Evolutionary conservation across 768 basidiomycete species (phyloP), one percentile per base, ranked within the genome.

Genomic region (Amanita phalloides): DNA sequence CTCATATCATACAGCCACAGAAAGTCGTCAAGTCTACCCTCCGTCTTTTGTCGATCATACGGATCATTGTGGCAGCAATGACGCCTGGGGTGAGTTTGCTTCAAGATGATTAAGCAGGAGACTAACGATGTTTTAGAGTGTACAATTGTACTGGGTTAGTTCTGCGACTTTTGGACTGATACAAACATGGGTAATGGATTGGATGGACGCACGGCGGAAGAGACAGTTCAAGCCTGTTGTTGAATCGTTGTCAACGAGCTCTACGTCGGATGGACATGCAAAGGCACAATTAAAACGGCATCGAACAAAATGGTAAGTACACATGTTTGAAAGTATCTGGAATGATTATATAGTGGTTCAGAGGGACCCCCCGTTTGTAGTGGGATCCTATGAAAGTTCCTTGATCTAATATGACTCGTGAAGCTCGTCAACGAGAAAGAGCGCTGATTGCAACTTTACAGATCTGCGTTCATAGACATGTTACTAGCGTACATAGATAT

Each of bases 341-440:
- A 55, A 79, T 88, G 88, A 90, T 74, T 79, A 82, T 52, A 86
- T 76, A 67, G 75, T 82, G 85, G 86, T 78, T 73, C 66, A 57
- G 79, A 87, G 79, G 79, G 78, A 82, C 71, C 84, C 67, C 60
- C 33, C 60, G 55, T 57, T 56, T 54, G 48, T 46, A 57, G 63
- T 62, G 83, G 74, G 63, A 67, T 71, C 74, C 81, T 11, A 37
- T 81, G 86, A 79, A 67, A 66, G 56, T 64, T 73, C 74, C 88
- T 90, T 90, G 88, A 90, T 90, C 88, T 90, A 90, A 90, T 90
- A 83, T 90, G 88, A 90, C 37, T 30, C 25, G 10, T 51, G 33
- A 13, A 13, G 35, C 42, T 54, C 38, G 9, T 36, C 14, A 41
- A 37, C 10, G 14, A 30, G 17, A 43, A 17, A 17, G 49, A 43